phyloP scores from a whole-genome alignment of 116 monocot species.

The Posidonia oceanica region DNA sequence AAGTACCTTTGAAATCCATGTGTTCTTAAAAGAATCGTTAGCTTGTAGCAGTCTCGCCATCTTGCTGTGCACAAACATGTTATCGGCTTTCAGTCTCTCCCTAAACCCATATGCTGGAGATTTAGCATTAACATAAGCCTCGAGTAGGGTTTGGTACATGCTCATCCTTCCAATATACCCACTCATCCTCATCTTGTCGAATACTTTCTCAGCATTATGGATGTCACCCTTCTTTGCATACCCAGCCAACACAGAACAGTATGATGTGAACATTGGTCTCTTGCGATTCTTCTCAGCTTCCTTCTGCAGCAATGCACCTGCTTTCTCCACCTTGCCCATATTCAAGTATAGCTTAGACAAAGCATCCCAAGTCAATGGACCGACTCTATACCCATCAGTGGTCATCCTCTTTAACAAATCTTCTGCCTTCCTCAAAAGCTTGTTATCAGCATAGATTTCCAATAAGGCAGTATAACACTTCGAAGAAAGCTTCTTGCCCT shows the following conservation, averaged over 20 bases:
- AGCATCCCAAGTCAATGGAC: slow-evolving; percentile 58
- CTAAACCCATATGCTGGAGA: slow-evolving; percentile 81
- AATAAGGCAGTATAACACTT: slow-evolving; percentile 44
- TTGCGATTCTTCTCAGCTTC: slow-evolving; percentile 26
- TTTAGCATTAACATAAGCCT: slow-evolving; percentile 67
- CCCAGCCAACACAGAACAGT: slow-evolving; percentile 21
- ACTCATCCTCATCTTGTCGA: slow-evolving; percentile 33
- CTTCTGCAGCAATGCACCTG: slow-evolving; percentile 57
- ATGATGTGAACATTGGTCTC: slow-evolving; percentile 44
- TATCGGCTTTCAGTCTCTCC: slow-evolving; percentile 86
- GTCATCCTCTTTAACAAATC: slow-evolving; percentile 56
- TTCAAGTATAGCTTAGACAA: slow-evolving; percentile 58
- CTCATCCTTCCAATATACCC: slow-evolving; percentile 38
- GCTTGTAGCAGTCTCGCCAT: slow-evolving; percentile 24
- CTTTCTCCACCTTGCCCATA: slow-evolving; percentile 70
- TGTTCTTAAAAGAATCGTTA: slow-evolving; percentile 48
- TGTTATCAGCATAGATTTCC: slow-evolving; percentile 60
- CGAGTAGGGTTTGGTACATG: slow-evolving; percentile 47
- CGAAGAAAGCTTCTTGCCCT: slow-evolving; percentile 22
- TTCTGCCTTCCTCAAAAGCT: slow-evolving; percentile 63
- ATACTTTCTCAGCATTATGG: slow-evolving; percentile 73
- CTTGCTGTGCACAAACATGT: slow-evolving; percentile 34
- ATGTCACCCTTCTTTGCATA: slow-evolving; percentile 64
- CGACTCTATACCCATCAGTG: slow-evolving; percentile 26
- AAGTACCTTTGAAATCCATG: slow-evolving; percentile 30